Conservation (phyloP, 2,329 filamentous ascomycete genomes). For the Orbilia quercus region DNA sequence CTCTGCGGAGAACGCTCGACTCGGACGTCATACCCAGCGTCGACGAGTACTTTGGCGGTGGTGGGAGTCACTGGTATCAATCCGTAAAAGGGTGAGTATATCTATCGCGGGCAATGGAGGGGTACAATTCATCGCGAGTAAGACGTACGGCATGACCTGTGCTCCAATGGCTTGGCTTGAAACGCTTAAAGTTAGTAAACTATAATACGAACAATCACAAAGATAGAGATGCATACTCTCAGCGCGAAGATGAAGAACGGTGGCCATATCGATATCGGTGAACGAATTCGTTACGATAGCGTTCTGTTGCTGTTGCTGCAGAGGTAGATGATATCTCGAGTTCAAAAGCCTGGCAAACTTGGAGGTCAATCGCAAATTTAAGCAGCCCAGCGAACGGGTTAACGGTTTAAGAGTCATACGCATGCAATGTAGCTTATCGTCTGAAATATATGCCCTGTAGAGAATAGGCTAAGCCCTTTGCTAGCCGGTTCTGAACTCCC, state of each 20-base stretch:
- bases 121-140: constrained; percentile 26
- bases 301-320: neutral
- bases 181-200: constrained; percentile 37
- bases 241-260: constrained; percentile 63
- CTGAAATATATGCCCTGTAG: constrained; percentile 9
- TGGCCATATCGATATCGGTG: constrained; percentile 59
- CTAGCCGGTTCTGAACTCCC: constrained; percentile 47
- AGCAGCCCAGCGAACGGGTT: constrained; percentile 1
- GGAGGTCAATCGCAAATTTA: constrained; percentile 36
- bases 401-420: constrained; percentile 36
- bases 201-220: constrained; percentile 1
- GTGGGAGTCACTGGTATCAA: constrained; percentile 65
- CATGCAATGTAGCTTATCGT: constrained; percentile 7
- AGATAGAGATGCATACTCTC: constrained; percentile 62
- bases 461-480: constrained; percentile 50
- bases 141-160: constrained; percentile 63
- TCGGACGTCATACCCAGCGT: constrained; percentile 75
- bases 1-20: constrained; percentile 76
- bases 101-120: constrained; percentile 30
- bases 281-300: neutral
- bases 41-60: constrained; percentile 72
- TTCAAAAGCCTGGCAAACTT: constrained; percentile 1
- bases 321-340: constrained; percentile 8
- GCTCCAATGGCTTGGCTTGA: constrained; percentile 64
- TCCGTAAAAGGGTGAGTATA: constrained; percentile 12